Evolutionary conservation across 2,329 filamentous ascomycete genomes (phyloP), one percentile per base, ranked within the genome.

Genomic region (Leptodontidium sp.): DNA sequence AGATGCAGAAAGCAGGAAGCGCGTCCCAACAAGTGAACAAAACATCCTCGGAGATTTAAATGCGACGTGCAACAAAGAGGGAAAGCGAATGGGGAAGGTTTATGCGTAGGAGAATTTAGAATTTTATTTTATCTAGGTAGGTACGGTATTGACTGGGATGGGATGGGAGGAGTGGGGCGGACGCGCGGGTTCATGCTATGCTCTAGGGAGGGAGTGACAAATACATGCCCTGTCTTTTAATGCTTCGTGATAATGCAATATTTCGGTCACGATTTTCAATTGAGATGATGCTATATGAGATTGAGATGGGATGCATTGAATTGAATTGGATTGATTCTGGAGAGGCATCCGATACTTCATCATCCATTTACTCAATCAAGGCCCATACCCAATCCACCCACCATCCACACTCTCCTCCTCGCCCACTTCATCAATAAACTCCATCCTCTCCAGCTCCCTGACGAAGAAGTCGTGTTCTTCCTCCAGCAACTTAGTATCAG

Each of bases 391-490:
- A 64, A 75, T 73, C 73, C 75, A 76, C 8, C 70, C 72, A 58
- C 70, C 70, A 8, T 76, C 75, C 21, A 75, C 71, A 32, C 74
- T 76, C 29, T 77, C 80, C 81, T 84, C 87, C 67, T 80, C 72
- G 4, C 68, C 64, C 1, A 61, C 67, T 29, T 76, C 76, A 15
- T 76, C 73, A 43, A 74, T 70, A 68, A 72, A 75, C 58, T 90
- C 91, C 78, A 93, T 84, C 78, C 88, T 92, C 77, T 94, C 92
- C 62, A 95, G 81, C 81, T 95, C 92, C 32, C 91, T 84, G 47
- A 88, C 86, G 77, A 95, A 95, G 78, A 95, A 95, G 77, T 94
- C 92, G 71, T 91, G 87, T 79, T 94, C 91, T 77, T 93, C 90
- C 63, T 88, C 86, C 78, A 92, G 82, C 55, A 90, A 85, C 11